Conservation (phyloP, 768 basidiomycete genomes). For the Leucocoprinus birnbaumii region DNA sequence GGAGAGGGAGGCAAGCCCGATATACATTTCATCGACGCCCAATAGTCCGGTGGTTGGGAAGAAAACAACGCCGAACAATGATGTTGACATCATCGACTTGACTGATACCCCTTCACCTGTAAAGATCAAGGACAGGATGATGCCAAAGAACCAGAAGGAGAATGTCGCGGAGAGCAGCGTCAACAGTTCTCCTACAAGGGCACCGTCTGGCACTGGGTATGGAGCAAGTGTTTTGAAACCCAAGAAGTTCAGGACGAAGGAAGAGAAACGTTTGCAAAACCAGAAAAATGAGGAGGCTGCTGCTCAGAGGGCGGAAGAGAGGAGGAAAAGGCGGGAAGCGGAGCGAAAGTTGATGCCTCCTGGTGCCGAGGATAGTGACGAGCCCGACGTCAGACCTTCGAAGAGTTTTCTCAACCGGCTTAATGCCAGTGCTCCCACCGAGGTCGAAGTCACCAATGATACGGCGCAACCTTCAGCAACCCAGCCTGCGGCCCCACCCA, state of each 20-base stretch:
- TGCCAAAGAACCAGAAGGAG: neutral
- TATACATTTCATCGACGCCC: conserved; percentile 4
- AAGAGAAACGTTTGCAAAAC: neutral
- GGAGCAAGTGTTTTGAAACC: neutral
- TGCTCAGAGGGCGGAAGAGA: neutral
- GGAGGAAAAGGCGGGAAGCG: conserved; percentile 1
- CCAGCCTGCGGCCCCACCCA: neutral
- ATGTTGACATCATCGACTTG: conserved; percentile 5
- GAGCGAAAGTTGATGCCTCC: conserved; percentile 15
- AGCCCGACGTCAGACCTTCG: conserved; percentile 6
- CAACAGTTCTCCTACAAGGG: neutral
- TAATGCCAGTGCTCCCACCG: no score
- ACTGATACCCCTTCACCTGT: neutral
- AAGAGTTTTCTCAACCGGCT: neutral
- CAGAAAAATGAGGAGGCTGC: conserved; percentile 1
- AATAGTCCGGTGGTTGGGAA: neutral
- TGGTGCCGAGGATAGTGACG: conserved; percentile 11
- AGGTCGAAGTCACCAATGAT: no score
- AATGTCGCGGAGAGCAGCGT: neutral
- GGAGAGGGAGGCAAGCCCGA: conserved; percentile 4
- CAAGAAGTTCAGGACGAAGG: neutral
- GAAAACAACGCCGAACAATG: neutral
- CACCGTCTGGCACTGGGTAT: neutral
- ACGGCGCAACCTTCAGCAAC: neutral
- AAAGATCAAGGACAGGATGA: neutral